A percentile compares a stretch with the other conserved stretches of the same genome.
These are phyloP conservation scores for Alnus glutinosa DNA, from an alignment of 306 rosid genomes.

Conservation along the genomic window DNA sequence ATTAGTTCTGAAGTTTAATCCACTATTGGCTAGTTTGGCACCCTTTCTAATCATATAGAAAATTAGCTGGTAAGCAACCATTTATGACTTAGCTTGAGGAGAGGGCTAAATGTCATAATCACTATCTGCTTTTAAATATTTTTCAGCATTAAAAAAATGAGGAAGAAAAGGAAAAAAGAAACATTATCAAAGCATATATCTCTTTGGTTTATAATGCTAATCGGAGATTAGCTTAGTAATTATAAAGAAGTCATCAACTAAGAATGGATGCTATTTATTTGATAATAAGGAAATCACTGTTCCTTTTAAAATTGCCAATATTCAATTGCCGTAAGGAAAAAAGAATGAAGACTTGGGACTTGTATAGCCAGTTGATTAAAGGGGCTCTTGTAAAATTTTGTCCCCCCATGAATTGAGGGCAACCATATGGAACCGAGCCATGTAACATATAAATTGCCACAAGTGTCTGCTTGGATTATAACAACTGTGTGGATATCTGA, in stretches of 20 bases:
- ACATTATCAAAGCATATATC: background rate
- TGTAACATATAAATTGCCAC: background rate
- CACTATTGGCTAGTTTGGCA: background rate
- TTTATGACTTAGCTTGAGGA: background rate
- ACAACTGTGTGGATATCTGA: background rate
- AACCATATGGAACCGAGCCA: background rate
- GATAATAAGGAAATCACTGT: background rate
- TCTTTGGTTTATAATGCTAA: background rate
- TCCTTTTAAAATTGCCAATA: background rate
- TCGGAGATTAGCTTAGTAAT: background rate
- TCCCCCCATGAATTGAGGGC: background rate
- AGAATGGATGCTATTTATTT: background rate
- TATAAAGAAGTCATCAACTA: background rate
- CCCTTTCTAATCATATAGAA: background rate
- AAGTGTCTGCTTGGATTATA: background rate
- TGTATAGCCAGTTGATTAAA: background rate
- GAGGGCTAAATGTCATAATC: background rate
- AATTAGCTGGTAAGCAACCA: background rate
- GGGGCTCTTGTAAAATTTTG: background rate
- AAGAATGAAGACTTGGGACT: background rate
- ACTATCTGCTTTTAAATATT: background rate
- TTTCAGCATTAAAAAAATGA: background rate
- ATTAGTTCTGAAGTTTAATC: slow-evolving; percentile 1
- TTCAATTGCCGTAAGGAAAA: background rate
- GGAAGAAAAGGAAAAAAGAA: background rate